Base-by-base conservation (phyloP, 257 asterid genomes). In the Scutellaria baicalensis region DNA sequence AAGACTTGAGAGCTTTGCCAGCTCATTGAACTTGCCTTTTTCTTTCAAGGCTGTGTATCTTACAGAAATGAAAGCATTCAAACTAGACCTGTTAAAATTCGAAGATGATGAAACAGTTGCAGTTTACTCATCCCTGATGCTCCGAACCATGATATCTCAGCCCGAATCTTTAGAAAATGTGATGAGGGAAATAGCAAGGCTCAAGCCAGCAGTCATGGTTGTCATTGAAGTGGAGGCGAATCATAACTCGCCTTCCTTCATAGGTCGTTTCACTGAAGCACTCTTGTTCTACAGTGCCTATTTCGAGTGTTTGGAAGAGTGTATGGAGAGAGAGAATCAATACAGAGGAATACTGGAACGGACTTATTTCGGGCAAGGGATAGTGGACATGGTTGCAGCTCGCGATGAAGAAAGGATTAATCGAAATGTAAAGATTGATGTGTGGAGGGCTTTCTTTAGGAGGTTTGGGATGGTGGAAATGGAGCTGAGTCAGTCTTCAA, bases 151-250 rank as follows among this genome's bases (percentile, higher is more conserved):
- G 95, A 60, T 88, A 27, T 68, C 76, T 14, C 76, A n/a, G 43
- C 83, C 90, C 0, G 72, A 79, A 1, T 40, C 73, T 9, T 54
- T 88, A 38, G 86, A 76, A 8, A 83, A 35, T n/a, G 20, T 85
- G 42, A 83, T 89, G 85, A 77, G 59, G 56, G 80, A 36, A 3
- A 69, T 86, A 27, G 58, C 80, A 40, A 72, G 80, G 40, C 59
- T 82, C 14, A 78, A 69, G 75, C 96, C 93, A 9, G 74, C 64
- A 36, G 36, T 83, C 42, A 78, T 85, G 85, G 89, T 89, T 27
- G 83, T 89, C 12, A 54, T 48, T 13, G 96, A 89, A 72, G 93
- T 86, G 2, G 91, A 89, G 79, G 93, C 87, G 6, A 86, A 84
- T 54, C 89, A 85, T 55, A 89, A 89, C 71, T 86, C 96, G 1